Evolutionary conservation across 108 stramenopile species (phyloP), one percentile per base, ranked within the genome.

Genomic region (Cyclotella choctawhatcheeana): DNA sequence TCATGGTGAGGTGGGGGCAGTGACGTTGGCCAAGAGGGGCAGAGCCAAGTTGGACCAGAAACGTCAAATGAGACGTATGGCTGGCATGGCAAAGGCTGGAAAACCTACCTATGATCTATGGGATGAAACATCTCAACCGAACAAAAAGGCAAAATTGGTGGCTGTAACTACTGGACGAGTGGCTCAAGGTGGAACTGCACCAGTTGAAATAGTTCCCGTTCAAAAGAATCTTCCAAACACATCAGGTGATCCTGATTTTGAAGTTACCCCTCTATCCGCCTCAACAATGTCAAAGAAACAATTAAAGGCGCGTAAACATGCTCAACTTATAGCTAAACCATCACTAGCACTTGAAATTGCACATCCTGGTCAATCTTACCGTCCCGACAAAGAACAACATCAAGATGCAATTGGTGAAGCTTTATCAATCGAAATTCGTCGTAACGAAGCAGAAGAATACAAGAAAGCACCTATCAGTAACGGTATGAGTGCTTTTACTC

Each of bases 311-410:
- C 76, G 79, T 2, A 53, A 44, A 17, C 50, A 73, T 37, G 50
- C 65, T 1, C 65, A 84, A 47, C 58, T 33, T 12, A 51, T 35
- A 1, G 69, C 79, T 12, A 67, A 25, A 20, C 75, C 69, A 27
- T 43, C 25, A 43, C 65, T 91, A 4, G 83, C 89, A 24, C 74
- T 94, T 5, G 90, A 92, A 31, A 70, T 90, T 0, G 91, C 91
- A 35, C 82, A 84, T 29, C 71, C 83, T 5, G 93, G 93, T 34
- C 93, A 94, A 73, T 92, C 91, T 26, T 94, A 94, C 54, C 84
- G 81, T 69, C 93, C 93, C 10, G 93, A 94, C 64, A 60, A 58
- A 27, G 80, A 81, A 35, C 81, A 82, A 10, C 91, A 94, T 67
- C 84, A 85, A 63, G 80, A 85, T 55, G 86, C 84, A 1, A 78